Percentiles rank a stretch among this genome's conserved stretches.
These are phyloP conservation scores for Skeletonema potamos DNA, from an alignment of 108 stramenopile species.

Conservation along the genomic window DNA sequence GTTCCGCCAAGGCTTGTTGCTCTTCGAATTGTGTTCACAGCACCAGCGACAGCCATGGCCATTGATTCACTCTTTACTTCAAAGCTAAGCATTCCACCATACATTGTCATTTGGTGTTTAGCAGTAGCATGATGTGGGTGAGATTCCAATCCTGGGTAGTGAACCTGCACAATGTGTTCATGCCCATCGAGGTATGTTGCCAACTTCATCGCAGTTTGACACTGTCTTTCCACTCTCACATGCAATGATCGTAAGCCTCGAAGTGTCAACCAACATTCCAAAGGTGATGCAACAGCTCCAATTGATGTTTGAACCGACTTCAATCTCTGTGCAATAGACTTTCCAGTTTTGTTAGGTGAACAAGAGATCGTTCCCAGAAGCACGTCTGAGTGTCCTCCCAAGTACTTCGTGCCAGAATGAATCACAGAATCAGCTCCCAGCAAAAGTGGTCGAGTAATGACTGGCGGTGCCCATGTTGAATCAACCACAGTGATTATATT, in stretches of 20 bases:
- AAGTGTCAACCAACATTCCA: conserved; percentile 87
- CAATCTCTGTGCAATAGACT: conserved; percentile 40
- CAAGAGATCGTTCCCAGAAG: conserved; percentile 70
- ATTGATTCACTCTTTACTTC: conserved; percentile 65
- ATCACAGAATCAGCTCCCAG: conserved; percentile 78
- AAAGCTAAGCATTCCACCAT: conserved; percentile 92
- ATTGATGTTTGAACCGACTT: conserved; percentile 47
- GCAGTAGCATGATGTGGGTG: conserved; percentile 90
- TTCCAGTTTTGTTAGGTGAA: conserved; percentile 61
- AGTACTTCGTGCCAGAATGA: conserved; percentile 87
- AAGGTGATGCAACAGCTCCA: conserved; percentile 81
- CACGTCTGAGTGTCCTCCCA: conserved; percentile 91
- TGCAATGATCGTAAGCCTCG: conserved; percentile 84
- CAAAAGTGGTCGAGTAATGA: conserved; percentile 51
- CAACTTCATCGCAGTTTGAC: conserved; percentile 58
- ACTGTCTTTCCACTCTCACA: conserved; percentile 71
- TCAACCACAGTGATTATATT: conserved; percentile 79
- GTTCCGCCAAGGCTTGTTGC: conserved; percentile 97
- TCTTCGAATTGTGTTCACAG: conserved; percentile 65
- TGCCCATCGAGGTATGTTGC: conserved; percentile 59
- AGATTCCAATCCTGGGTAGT: conserved; percentile 89
- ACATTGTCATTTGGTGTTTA: conserved; percentile 58
- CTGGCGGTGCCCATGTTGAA: conserved; percentile 84
- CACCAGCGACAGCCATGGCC: conserved; percentile 83
- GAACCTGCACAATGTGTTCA: conserved; percentile 54